Evolutionary conservation across 306 rosid genomes (phyloP).

Genomic region (Fragaria iinumae): DNA sequence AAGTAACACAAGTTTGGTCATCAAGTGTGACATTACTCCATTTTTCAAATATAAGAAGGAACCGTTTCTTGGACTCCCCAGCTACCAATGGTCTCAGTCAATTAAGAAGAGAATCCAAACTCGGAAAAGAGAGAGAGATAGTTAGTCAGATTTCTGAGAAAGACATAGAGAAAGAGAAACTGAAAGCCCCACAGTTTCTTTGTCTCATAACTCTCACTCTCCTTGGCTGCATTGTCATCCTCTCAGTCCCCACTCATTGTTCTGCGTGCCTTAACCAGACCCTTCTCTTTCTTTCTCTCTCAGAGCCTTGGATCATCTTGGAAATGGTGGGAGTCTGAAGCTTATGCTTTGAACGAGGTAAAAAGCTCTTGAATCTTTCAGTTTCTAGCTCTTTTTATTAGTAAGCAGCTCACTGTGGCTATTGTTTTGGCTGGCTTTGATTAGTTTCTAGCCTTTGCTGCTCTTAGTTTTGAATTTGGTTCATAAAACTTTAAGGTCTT

Average conservation of each 20-base stretch:
- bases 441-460: neutral
- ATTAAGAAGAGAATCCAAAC: neutral
- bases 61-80: neutral
- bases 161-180: neutral
- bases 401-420: neutral
- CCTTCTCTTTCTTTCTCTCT: neutral
- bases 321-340: conserved; percentile 16
- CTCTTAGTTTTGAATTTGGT: neutral
- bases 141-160: neutral
- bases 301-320: neutral
- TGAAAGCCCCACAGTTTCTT: neutral
- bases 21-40: neutral
- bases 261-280: neutral
- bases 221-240: neutral
- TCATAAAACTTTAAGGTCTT: neutral
- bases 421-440: neutral
- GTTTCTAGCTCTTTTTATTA: neutral
- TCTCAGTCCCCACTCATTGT: conserved; percentile 4
- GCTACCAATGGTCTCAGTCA: neutral
- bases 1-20: neutral
- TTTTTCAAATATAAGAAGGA: neutral
- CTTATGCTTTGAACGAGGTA: conserved; percentile 11
- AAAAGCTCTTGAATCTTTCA: neutral
- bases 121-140: neutral
- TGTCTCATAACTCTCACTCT: neutral